Evolutionary conservation across 495 filamentous ascomycete species (phyloP).

Genomic region (Tuber brumale): DNA sequence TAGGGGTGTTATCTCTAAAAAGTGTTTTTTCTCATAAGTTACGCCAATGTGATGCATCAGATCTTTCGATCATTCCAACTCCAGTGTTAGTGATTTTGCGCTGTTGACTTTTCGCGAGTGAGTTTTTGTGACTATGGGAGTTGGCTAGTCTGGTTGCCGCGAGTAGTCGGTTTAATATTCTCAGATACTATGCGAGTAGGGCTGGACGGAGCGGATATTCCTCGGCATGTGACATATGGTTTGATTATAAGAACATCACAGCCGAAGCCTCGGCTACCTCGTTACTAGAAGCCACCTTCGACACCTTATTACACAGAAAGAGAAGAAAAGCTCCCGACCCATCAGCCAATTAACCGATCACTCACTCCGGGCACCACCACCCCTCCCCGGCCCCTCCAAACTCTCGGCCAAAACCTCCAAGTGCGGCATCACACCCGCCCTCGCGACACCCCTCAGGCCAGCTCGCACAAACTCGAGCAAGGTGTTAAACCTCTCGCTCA

Average conservation of each 20-base stretch:
- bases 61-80: neutral
- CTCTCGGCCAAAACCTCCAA: conserved; percentile 58
- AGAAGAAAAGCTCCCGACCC: neutral
- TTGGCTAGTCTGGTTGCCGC: neutral
- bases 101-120: neutral
- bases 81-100: neutral
- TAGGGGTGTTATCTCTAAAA: neutral
- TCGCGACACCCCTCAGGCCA: conserved; percentile 54
- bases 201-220: neutral
- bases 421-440: conserved; percentile 53
- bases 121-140: neutral
- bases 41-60: neutral
- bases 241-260: neutral
- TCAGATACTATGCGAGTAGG: neutral
- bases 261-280: neutral
- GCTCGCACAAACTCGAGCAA: conserved; percentile 51
- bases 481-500: conserved; percentile 49
- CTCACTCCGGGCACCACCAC: conserved; percentile 1
- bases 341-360: neutral
- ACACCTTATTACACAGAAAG: neutral
- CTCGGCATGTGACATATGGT: neutral
- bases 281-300: neutral
- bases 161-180: neutral
- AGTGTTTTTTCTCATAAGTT: neutral
- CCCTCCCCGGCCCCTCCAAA: conserved; percentile 46